A percentile compares a stretch with the other conserved stretches of the same genome.
phyloP scores from a whole-genome alignment of 78 protist genomes.

The Emiliania huxleyi region DNA sequence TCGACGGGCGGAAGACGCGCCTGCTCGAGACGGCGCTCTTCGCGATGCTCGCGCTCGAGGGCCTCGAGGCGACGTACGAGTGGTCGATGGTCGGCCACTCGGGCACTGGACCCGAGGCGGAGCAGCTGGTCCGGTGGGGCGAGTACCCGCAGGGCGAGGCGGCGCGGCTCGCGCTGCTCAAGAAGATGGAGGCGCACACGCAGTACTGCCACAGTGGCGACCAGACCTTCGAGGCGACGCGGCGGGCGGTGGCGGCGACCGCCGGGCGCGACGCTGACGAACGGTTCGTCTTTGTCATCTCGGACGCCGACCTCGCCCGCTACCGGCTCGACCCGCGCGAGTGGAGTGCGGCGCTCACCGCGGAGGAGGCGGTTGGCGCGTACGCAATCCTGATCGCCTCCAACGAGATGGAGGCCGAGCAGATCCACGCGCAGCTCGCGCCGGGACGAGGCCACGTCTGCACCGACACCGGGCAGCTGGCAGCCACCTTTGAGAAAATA shows the following conservation, averaged over 20 bases:
- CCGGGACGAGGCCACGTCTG: not conserved
- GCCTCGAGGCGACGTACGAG: slow-evolving; percentile 53
- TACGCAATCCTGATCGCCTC: not conserved
- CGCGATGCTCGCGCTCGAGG: slow-evolving; percentile 58
- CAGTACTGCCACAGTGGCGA: slow-evolving; percentile 72
- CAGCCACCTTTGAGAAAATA: not conserved
- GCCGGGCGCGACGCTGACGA: slow-evolving; percentile 55
- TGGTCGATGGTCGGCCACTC: slow-evolving; percentile 69
- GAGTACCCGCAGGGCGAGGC: slow-evolving; percentile 10
- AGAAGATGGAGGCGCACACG: slow-evolving; percentile 50
- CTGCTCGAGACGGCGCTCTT: slow-evolving; percentile 46
- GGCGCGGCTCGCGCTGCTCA: slow-evolving; percentile 1
- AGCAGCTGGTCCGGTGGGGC: slow-evolving; percentile 56
- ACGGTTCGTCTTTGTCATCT: slow-evolving; percentile 59
- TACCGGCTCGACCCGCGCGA: slow-evolving; percentile 48
- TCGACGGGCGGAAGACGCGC: slow-evolving; percentile 65
- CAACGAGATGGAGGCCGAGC: not conserved
- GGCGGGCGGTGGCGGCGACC: not conserved
- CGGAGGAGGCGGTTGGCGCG: not conserved
- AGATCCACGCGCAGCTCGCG: not conserved
- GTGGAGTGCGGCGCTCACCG: not conserved
- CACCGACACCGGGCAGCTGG: not conserved
- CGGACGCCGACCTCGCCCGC: slow-evolving; percentile 72
- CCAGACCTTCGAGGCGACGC: slow-evolving; percentile 51
- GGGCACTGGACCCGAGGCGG: slow-evolving; percentile 49